A percentile compares a stretch with the other conserved stretches of the same genome.
phyloP scores from a whole-genome alignment of 2,329 filamentous ascomycete genomes.

The Epichloe uncinata region DNA sequence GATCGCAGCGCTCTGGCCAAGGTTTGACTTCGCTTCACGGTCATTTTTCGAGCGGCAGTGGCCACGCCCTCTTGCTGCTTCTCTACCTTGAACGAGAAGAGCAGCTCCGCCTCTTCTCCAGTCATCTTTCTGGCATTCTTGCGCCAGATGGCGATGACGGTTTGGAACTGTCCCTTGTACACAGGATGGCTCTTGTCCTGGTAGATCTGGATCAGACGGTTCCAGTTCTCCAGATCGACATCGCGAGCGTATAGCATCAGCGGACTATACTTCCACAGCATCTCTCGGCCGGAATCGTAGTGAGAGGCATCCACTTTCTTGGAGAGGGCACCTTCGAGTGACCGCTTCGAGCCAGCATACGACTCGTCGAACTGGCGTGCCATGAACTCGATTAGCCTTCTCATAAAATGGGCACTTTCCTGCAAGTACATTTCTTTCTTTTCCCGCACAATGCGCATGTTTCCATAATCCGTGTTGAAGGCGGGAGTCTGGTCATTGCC shows the following conservation, averaged over 20 bases:
- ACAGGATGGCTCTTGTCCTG: conserved; percentile 61
- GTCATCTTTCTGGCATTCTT: conserved; percentile 60
- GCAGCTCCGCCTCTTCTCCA: conserved; percentile 65
- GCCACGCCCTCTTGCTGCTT: conserved; percentile 73
- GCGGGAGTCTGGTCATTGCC: conserved; percentile 31
- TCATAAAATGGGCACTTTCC: conserved; percentile 64
- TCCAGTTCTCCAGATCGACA: conserved; percentile 71
- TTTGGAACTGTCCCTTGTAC: conserved; percentile 72
- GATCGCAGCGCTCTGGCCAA: conserved; percentile 60
- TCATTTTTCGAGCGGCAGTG: conserved; percentile 73
- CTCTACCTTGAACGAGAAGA: conserved; percentile 76
- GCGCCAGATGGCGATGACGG: conserved; percentile 67
- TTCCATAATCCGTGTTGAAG: conserved; percentile 62
- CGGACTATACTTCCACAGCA: conserved; percentile 79
- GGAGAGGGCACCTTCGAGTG: conserved; percentile 44
- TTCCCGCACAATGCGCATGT: conserved; percentile 88
- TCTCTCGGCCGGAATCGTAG: conserved; percentile 56
- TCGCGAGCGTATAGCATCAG: conserved; percentile 81
- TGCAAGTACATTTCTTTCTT: conserved; percentile 81
- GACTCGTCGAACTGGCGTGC: conserved; percentile 65
- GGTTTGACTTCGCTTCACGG: conserved; percentile 87
- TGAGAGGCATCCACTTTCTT: conserved; percentile 58
- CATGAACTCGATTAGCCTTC: conserved; percentile 71
- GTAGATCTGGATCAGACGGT: conserved; percentile 65
- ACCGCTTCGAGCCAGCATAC: conserved; percentile 54